phyloP scores from a whole-genome alignment of 371 early-diverging fungal genomes.

The Mucor ambiguus region DNA sequence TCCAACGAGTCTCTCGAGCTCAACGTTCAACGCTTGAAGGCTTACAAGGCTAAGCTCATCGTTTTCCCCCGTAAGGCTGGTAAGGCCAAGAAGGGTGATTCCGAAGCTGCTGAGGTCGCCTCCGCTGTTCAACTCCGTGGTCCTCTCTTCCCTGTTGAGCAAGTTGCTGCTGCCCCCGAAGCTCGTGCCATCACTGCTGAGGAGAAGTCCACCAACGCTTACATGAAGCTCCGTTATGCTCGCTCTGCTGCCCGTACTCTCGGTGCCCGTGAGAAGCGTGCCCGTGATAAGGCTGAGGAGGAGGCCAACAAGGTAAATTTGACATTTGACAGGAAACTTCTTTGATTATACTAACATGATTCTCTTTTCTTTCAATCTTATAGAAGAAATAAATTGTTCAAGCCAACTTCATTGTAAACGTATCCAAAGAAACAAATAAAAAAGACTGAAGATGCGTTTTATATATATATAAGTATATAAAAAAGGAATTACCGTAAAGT shows the following conservation, averaged over 20 bases:
- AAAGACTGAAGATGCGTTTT: constrained; percentile 18
- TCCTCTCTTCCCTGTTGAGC: constrained; percentile 75
- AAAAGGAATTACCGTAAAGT: constrained; percentile 9
- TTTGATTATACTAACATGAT: constrained; percentile 2
- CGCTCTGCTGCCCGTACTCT: constrained; percentile 79
- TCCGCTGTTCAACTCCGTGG: constrained; percentile 77
- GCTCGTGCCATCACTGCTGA: constrained; percentile 85
- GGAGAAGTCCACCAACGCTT: constrained; percentile 83
- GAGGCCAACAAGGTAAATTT: constrained; percentile 76
- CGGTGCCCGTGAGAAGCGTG: constrained; percentile 86
- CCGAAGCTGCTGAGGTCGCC: constrained; percentile 62
- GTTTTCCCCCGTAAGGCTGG: constrained; percentile 75
- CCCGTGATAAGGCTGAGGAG: constrained; percentile 81
- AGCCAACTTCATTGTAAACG: constrained; percentile 1
- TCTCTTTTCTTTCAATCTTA: constrained; percentile 5
- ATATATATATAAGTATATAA: constrained; percentile 8
- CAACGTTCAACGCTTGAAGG: constrained; percentile 98
- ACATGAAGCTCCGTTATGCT: constrained; percentile 87
- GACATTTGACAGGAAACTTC: neutral
- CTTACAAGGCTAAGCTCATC: constrained; percentile 92
- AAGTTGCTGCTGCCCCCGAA: constrained; percentile 65
- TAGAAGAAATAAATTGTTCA: constrained; percentile 44
- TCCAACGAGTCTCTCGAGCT: constrained; percentile 94
- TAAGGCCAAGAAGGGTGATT: constrained; percentile 81
- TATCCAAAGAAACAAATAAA: constrained; percentile 18